Base-by-base conservation (phyloP, 176 grass and related monocot species). In the Musa schizocarpa region DNA sequence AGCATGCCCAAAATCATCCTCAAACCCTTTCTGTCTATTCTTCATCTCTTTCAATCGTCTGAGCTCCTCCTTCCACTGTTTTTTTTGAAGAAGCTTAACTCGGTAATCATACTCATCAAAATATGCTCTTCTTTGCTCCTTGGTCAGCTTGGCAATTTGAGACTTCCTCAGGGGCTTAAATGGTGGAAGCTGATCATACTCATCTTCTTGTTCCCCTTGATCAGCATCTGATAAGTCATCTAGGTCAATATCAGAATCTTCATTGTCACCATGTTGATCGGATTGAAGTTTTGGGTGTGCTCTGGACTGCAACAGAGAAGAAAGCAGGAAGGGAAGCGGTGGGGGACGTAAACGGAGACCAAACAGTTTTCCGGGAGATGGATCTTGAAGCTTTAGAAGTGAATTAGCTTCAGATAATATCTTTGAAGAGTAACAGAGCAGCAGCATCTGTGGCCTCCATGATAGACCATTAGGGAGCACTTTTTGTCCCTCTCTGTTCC, bases 31-130 rank as follows among this genome's bases (percentile, higher is more conserved):
- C 1, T 79, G 79, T 34, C 95, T 89, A 80, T 81, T 93, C 58
- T 98, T 99, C 88, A 99, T 89, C 80, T 99, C 95, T 81, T 89
- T 92, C 58, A 99, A 85, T 78, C 91, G 85, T 67, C 88, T 78
- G 49, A 99, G 74, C 79, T 94, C 91, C n/a, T 99, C 90, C 82
- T 90, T 99, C 95, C 91, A 88, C 71, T 99, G 95, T 75, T 94
- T 99, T 84, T 99, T 99, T 73, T 94, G 88, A 63, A 99, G 77
- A 79, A 99, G 86, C 59, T 99, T 99, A 62, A 94, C 91, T 48
- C 95, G 89, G 80, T 99, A 99, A 73, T 99, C 95, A 13, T 99
- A 99, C 76, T 99, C 95, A 61, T 99, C 91, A 81, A 99, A 94
- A 83, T 99, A 99, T 24, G 84, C 90, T 78, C 82, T 91, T 76